phyloP scores from a whole-genome alignment of 192 early-diverging fungal genomes.

The Pecoramyces ruminantium region DNA sequence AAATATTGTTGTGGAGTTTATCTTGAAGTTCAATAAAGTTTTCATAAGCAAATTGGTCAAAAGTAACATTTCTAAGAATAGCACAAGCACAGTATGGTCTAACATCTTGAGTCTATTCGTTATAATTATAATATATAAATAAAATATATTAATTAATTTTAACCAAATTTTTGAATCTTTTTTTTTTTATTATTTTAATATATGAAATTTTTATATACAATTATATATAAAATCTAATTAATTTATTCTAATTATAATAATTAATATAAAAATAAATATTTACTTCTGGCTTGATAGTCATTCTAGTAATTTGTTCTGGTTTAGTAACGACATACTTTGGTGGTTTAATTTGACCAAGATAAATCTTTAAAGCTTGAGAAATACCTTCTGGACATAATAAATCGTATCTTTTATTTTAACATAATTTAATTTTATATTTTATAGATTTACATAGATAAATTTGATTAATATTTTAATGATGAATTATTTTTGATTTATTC shows the following conservation, averaged over 20 bases:
- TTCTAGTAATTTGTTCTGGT: slow-evolving; percentile 40
- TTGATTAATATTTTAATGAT: too few species aligned
- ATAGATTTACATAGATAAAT: too few species aligned
- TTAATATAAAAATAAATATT: too few species aligned
- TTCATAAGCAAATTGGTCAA: slow-evolving; percentile 70
- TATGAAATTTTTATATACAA: too few species aligned
- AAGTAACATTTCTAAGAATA: slow-evolving; percentile 68
- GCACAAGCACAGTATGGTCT: slow-evolving; percentile 79
- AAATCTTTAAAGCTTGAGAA: slow-evolving; percentile 69
- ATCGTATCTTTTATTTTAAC: slow-evolving; percentile 84
- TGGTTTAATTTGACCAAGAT: slow-evolving; percentile 49
- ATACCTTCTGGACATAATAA: slow-evolving; percentile 94
- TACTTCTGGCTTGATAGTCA: slow-evolving; percentile 55
- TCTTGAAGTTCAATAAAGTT: slow-evolving; percentile 97
- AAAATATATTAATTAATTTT: too few species aligned
- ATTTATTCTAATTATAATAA: too few species aligned
- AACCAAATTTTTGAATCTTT: too few species aligned
- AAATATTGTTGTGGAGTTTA: slow-evolving; percentile 95
- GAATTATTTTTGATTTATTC: too few species aligned
- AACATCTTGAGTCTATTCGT: slow-evolving; percentile 51
- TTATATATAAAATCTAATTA: not conserved
- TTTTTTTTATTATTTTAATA: too few species aligned
- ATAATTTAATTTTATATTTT: too few species aligned
- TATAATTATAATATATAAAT: too few species aligned
- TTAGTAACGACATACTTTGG: slow-evolving; percentile 45